A percentile compares a stretch with the other conserved stretches of the same genome.
Evolutionary conservation across 2,329 filamentous ascomycete species (phyloP).

Genomic region (Ambrosiella xylebori): DNA sequence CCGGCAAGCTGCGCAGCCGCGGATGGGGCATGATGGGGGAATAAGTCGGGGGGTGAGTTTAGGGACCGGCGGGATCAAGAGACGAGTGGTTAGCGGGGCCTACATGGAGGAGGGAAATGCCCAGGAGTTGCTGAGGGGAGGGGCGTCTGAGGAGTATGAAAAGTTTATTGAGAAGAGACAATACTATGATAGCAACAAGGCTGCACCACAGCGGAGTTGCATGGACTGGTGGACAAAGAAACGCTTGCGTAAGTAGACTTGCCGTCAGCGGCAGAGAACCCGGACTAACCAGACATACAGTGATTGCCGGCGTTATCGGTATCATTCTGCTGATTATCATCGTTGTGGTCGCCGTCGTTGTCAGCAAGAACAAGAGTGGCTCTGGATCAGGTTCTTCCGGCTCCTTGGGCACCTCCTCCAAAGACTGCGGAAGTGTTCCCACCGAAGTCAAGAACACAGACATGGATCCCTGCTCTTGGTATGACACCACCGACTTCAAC

Average conservation of each 20-base stretch:
- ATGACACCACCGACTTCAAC: constrained; percentile 80
- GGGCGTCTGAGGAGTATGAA: constrained; percentile 29
- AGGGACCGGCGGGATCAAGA: constrained; percentile 27
- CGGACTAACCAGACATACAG: constrained; percentile 19
- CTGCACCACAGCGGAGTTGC: constrained; percentile 34
- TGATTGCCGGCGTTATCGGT: constrained; percentile 37
- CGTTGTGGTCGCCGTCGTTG: constrained; percentile 48
- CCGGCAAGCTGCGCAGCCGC: constrained; percentile 6
- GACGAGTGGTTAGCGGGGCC: constrained; percentile 51
- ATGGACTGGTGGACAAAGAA: constrained; percentile 22
- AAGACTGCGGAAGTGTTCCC: constrained; percentile 42
- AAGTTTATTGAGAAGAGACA: constrained; percentile 29
- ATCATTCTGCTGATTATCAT: constrained; percentile 46
- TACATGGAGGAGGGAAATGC: constrained; percentile 49
- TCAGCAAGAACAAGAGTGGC: constrained; percentile 52
- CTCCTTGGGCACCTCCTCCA: constrained; percentile 16
- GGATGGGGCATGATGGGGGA: constrained; percentile 4
- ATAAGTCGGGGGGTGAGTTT: constrained; percentile 29
- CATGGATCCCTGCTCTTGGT: constrained; percentile 83
- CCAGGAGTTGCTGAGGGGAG: constrained; percentile 25
- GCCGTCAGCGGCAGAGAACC: too few species aligned
- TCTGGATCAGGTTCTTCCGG: constrained; percentile 21
- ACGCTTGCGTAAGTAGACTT: constrained; percentile 26
- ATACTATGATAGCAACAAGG: constrained; percentile 25
- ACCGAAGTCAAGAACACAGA: constrained; percentile 53